phyloP scores from a whole-genome alignment of 257 asterid species.

The Ocimum tenuiflorum region DNA sequence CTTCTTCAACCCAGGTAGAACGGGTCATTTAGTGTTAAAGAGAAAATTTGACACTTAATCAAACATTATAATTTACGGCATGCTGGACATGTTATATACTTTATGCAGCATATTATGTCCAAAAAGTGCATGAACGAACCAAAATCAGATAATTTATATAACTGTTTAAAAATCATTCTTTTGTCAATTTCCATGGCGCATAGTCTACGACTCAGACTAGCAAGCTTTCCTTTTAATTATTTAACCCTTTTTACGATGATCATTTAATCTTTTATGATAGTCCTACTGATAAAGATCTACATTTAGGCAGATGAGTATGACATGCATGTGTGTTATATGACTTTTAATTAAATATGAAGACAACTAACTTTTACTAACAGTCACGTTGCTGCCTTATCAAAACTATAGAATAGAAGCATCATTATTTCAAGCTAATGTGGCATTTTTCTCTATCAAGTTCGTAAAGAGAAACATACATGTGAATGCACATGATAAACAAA shows the following conservation, averaged over 20 bases:
- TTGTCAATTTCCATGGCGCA: not conserved
- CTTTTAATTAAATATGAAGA: not conserved
- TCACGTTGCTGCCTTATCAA: not conserved
- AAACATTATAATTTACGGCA: no score
- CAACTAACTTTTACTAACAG: not conserved
- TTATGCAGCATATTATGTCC: no score
- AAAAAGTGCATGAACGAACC: no score
- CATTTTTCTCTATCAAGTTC: conserved; percentile 4
- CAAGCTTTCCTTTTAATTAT: not conserved
- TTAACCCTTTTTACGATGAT: not conserved
- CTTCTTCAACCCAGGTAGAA: not conserved
- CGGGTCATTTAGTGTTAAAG: no score
- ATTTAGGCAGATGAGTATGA: not conserved
- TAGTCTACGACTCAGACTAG: not conserved
- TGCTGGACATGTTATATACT: no score
- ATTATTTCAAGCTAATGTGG: not conserved
- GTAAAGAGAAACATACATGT: conserved; percentile 9
- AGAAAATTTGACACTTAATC: no score
- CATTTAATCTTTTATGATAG: no score
- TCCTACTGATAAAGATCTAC: no score
- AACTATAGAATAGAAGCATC: not conserved
- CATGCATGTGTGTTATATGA: not conserved
- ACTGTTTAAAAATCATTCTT: no score
- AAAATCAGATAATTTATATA: no score
- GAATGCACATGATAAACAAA: conserved; percentile 25